These are phyloP conservation scores for Backusella circina DNA, from an alignment of 192 early-diverging fungal genomes.

Conservation along the genomic window DNA sequence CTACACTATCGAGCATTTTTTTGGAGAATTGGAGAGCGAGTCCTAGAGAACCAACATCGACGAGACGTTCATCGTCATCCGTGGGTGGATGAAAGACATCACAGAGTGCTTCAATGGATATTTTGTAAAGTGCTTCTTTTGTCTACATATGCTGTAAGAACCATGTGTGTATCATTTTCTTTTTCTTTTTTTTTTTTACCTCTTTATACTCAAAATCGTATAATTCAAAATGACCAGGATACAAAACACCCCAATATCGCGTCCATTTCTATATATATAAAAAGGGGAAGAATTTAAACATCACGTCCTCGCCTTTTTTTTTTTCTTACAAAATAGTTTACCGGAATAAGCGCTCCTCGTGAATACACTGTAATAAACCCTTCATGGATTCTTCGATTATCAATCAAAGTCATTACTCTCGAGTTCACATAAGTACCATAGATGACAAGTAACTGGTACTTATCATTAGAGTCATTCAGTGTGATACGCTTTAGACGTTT, in stretches of 20 bases:
- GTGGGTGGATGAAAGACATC: slow-evolving; percentile 24
- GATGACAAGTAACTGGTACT: slow-evolving; percentile 20
- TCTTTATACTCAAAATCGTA: slow-evolving; percentile 41
- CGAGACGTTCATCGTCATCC: slow-evolving; percentile 27
- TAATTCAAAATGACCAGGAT: slow-evolving; percentile 16
- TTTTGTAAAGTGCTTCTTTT: not conserved
- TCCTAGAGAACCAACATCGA: slow-evolving; percentile 27
- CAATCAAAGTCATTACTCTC: not conserved
- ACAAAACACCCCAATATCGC: slow-evolving; percentile 27
- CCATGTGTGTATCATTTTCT: too few species aligned
- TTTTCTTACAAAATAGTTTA: slow-evolving; percentile 5
- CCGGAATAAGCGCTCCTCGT: slow-evolving; percentile 20
- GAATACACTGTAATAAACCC: slow-evolving; percentile 32
- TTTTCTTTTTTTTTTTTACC: slow-evolving; percentile 2
- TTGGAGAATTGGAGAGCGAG: slow-evolving; percentile 28
- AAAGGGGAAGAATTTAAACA: not conserved
- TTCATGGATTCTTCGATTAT: slow-evolving; percentile 14
- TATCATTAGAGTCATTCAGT: not conserved
- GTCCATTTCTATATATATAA: slow-evolving; percentile 23
- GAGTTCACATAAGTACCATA: slow-evolving; percentile 23
- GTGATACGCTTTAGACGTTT: slow-evolving; percentile 15
- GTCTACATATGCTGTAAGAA: not conserved
- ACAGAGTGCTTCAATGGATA: slow-evolving; percentile 11
- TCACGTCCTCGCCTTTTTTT: not conserved
- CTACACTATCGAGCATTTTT: not conserved